Base-by-base conservation (phyloP, 352 stramenopile species). In the Phytophthora meadii region DNA sequence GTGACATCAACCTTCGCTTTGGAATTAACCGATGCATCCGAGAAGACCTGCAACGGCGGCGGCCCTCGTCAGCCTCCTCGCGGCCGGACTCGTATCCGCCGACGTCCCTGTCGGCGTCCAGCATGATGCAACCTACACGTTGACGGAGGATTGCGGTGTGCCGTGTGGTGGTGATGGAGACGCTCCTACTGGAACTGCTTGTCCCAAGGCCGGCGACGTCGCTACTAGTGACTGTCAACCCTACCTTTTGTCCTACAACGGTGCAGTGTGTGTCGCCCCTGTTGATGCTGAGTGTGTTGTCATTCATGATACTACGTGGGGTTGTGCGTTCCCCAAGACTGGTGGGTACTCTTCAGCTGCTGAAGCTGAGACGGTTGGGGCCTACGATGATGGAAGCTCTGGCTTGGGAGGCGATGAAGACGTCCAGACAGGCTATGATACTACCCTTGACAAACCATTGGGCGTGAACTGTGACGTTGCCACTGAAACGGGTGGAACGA, bases 191-290 rank as follows among this genome's bases (percentile, higher is more conserved):
- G 55, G 61, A 6, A 51, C 19, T 0, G 15, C 50, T 2, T 75
- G 67, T 17, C 67, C 67, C 0, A 55, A 67, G 50, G 50, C 54
- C 9, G 67, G 61, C 15, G 61, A 75, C 40, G 32, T 75, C 7
- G 67, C 67, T 22, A 52, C 27, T 39, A 41, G 32, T 11, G 56
- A 68, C 42, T 75, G 67, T 32, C 41, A 59, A 4, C 24, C 55
- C 15, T 55, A 68, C 10, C 22, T 75, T 10, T 7, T 52, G 40
- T 75, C 67, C 10, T 68, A 60, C 61, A 69, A 74, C 40, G 66
- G 61, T 34, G 19, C 44, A 3, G 39, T n/a, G 3, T 75, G 61
- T n/a, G 67, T 75, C 1, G 66, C 66, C 27, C 60, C 54, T 1
- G 50, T 60, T 0, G 61, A 74, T 32, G 66, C 66, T 25, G 15